Evolutionary conservation across 257 asterid species (phyloP).

Genomic region (Thymus quinquecostatus): DNA sequence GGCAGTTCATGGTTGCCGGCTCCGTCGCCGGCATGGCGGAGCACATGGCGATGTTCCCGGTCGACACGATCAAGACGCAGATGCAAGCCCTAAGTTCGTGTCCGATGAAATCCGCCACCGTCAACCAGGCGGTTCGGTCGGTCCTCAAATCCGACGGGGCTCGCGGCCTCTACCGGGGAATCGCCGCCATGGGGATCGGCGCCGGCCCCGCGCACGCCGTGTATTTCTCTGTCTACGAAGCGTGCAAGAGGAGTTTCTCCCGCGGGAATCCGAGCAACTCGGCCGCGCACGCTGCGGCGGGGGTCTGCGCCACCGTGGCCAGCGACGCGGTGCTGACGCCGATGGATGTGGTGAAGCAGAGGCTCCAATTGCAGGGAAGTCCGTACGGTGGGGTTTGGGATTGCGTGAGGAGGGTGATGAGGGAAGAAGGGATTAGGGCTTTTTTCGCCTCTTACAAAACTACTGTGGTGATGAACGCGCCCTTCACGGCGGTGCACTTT

Average conservation of each 20-base stretch:
- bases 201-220: slow-evolving; percentile 99
- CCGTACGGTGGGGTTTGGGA: slow-evolving; percentile 88
- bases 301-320: slow-evolving; percentile 84
- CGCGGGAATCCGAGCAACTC: slow-evolving; percentile 69
- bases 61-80: slow-evolving; percentile 87
- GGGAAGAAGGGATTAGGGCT: slow-evolving; percentile 80
- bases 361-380: slow-evolving; percentile 84
- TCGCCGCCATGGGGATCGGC: slow-evolving; percentile 95
- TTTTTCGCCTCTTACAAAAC: slow-evolving; percentile 86
- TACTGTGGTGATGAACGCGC: slow-evolving; percentile 94
- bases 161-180: slow-evolving; percentile 82
- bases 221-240: slow-evolving; percentile 83
- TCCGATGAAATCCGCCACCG: slow-evolving; percentile 69
- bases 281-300: slow-evolving; percentile 75
- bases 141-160: slow-evolving; percentile 72
- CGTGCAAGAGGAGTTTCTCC: slow-evolving; percentile 72
- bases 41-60: slow-evolving; percentile 98
- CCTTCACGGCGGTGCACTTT: slow-evolving; percentile 92
- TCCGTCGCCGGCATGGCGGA: slow-evolving; percentile 89
- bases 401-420: slow-evolving; percentile 72
- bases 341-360: slow-evolving; percentile 98
- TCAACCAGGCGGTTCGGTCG: slow-evolving; percentile 63
- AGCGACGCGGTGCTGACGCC: slow-evolving; percentile 95
- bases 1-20: slow-evolving; percentile 96
- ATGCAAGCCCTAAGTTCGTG: slow-evolving; percentile 95